phyloP scores from a whole-genome alignment of 1,139 yeast genomes.

The Taphrina deformans region DNA sequence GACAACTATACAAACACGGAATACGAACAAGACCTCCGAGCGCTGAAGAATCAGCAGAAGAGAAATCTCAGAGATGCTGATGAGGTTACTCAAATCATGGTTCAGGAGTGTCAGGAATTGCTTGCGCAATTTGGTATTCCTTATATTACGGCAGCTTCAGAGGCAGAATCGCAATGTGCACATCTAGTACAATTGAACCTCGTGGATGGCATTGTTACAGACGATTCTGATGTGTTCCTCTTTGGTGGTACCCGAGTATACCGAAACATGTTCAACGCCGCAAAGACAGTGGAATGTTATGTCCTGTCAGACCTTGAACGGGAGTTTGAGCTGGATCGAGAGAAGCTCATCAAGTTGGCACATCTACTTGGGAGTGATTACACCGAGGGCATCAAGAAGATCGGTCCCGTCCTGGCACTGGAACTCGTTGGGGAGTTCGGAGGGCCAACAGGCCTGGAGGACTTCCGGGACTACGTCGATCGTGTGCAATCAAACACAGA shows the following conservation, averaged over 20 bases:
- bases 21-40: slow-evolving; percentile 58
- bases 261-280: slow-evolving; percentile 92
- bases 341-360: slow-evolving; percentile 73
- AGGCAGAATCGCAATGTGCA: slow-evolving; percentile 98
- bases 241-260: slow-evolving; percentile 87
- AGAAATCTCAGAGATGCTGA: slow-evolving; percentile 84
- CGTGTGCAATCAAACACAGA: slow-evolving; percentile 33
- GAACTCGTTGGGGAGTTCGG: slow-evolving; percentile 86
- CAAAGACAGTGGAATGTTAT: slow-evolving; percentile 88
- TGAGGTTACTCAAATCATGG: slow-evolving; percentile 83
- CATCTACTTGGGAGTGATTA: slow-evolving; percentile 87
- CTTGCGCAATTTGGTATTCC: slow-evolving; percentile 88
- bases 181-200: slow-evolving; percentile 62
- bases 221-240: slow-evolving; percentile 93
- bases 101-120: slow-evolving; percentile 84
- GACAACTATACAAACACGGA: slow-evolving; percentile 39
- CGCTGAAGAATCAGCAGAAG: slow-evolving; percentile 54
- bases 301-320: slow-evolving; percentile 58
- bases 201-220: slow-evolving; percentile 95
- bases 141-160: slow-evolving; percentile 92
- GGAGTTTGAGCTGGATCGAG: slow-evolving; percentile 65
- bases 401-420: slow-evolving; percentile 91
- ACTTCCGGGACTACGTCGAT: slow-evolving; percentile 36
- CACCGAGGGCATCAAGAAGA: slow-evolving; percentile 84
- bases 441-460: slow-evolving; percentile 49